Conservation (phyloP, 2,329 filamentous ascomycete species). For the Furcasterigmium furcatum region DNA sequence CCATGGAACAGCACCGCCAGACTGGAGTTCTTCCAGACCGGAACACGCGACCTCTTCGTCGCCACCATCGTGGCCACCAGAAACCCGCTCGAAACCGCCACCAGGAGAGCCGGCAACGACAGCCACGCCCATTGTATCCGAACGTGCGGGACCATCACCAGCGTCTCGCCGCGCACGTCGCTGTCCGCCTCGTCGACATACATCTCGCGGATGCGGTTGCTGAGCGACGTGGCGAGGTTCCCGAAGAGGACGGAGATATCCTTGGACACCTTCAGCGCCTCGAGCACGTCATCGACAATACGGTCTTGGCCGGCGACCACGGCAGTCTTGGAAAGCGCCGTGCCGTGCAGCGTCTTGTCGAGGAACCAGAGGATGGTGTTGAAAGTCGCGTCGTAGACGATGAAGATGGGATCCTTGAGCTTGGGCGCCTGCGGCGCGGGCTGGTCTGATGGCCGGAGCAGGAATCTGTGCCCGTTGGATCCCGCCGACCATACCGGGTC, state of each 20-base stretch:
- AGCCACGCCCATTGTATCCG: neutral
- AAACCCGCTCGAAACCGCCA: neutral
- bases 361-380: constrained; percentile 1
- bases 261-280: neutral
- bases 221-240: neutral
- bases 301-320: neutral
- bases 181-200: neutral
- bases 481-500: neutral
- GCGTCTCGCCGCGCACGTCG: neutral
- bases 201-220: neutral
- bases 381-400: neutral
- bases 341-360: neutral
- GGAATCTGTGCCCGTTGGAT: neutral
- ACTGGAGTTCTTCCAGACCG: constrained; percentile 1
- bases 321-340: neutral
- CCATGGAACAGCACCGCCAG: constrained; percentile 1
- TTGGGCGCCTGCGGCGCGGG: neutral
- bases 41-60: neutral
- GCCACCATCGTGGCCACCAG: neutral
- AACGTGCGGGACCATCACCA: neutral
- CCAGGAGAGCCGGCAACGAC: neutral
- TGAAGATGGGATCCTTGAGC: neutral
- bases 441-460: neutral
- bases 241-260: neutral
- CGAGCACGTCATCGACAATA: neutral